These are phyloP conservation scores for Hypoxylon sp. DNA, from an alignment of 2,329 filamentous ascomycete species.

Conservation along the genomic window DNA sequence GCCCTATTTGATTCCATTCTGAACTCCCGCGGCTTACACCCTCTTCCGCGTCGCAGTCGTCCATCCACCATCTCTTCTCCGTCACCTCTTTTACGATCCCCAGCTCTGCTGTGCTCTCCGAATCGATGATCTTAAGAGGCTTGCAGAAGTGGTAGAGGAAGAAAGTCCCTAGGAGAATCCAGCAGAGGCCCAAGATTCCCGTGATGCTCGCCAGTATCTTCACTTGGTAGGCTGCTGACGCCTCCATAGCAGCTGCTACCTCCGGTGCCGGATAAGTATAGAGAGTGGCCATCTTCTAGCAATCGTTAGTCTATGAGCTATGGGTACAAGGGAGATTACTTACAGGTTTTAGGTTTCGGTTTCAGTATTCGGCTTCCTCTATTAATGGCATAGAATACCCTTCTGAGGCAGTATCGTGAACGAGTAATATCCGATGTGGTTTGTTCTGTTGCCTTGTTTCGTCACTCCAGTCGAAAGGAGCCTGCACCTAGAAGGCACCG, in stretches of 20 bases:
- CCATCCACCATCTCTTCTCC: constrained; percentile 31
- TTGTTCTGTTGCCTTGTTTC: constrained; percentile 12
- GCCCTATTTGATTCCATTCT: not conserved
- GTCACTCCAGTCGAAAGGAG: constrained; percentile 15
- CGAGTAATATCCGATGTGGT: constrained; percentile 6
- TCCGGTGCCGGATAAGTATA: constrained; percentile 12
- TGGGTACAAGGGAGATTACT: not conserved
- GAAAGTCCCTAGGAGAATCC: constrained; percentile 20
- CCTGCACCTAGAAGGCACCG: constrained; percentile 16
- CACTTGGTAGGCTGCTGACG: constrained; percentile 16
- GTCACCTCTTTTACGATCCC: not conserved
- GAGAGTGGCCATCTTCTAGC: constrained; percentile 16
- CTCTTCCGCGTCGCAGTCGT: constrained; percentile 18
- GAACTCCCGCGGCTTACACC: not conserved
- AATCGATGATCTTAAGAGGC: constrained; percentile 14
- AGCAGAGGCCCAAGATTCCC: constrained; percentile 23
- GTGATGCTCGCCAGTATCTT: constrained; percentile 21
- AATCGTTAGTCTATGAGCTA: constrained; percentile 1
- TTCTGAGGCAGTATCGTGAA: constrained; percentile 22
- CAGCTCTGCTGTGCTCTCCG: constrained; percentile 26
- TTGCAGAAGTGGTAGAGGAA: constrained; percentile 33
- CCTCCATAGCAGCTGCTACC: constrained; percentile 17
- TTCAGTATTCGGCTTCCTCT: not conserved
- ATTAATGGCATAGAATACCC: constrained; percentile 26
- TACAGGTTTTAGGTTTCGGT: not conserved